These are phyloP conservation scores for Lactarius psammicola DNA, from an alignment of 768 basidiomycete species.

Conservation along the genomic window DNA sequence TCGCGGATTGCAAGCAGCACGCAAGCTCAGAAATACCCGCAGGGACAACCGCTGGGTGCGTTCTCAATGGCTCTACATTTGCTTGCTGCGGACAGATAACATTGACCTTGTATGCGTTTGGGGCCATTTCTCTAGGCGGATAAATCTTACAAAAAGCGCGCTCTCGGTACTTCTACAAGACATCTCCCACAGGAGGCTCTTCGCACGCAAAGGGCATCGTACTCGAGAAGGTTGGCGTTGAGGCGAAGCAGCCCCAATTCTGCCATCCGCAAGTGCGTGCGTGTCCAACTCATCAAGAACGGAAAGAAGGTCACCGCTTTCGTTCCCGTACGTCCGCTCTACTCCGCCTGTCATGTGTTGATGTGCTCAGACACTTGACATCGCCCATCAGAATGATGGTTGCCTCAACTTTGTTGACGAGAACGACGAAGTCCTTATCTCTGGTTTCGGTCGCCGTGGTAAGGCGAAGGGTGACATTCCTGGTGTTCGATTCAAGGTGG, in stretches of 20 bases:
- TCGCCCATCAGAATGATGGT: slow-evolving; percentile 74
- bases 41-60: slow-evolving; percentile 96
- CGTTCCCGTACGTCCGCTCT: slow-evolving; percentile 73
- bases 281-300: slow-evolving; percentile 99
- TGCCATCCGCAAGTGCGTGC: slow-evolving; percentile 99
- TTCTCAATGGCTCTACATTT: slow-evolving; percentile 2
- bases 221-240: slow-evolving; percentile 99
- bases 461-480: slow-evolving; percentile 99
- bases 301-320: slow-evolving; percentile 99
- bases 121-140: slow-evolving; percentile 64
- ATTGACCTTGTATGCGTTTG: slow-evolving; percentile 1
- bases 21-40: slow-evolving; percentile 93
- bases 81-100: not conserved
- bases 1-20: slow-evolving; percentile 97
- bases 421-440: slow-evolving; percentile 99
- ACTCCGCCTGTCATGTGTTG: not conserved
- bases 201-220: slow-evolving; percentile 99
- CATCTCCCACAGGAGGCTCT: slow-evolving; percentile 97
- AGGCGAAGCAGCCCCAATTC: slow-evolving; percentile 99
- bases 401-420: slow-evolving; percentile 98
- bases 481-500: slow-evolving; percentile 99
- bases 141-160: slow-evolving; percentile 99
- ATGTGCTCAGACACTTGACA: slow-evolving; percentile 6
- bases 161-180: slow-evolving; percentile 99
- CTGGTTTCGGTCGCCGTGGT: slow-evolving; percentile 99